Base-by-base conservation (phyloP, 805 yeast genomes). In the Diddensiella caesifluorescens region DNA sequence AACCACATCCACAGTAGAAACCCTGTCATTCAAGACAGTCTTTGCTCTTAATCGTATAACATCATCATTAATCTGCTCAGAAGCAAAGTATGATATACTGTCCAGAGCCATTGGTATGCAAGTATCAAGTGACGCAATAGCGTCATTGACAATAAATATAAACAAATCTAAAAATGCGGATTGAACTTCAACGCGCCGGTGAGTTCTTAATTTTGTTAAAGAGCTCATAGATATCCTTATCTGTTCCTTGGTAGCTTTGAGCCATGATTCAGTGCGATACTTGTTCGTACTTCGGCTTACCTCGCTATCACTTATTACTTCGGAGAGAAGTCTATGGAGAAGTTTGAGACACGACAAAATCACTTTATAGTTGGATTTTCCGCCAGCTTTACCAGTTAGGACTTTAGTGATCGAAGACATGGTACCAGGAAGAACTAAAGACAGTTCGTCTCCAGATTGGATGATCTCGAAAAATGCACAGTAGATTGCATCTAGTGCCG, bases 201-300 rank as follows among this genome's bases (percentile, higher is more conserved):
- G 65, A 2, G 29, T 41, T 20, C 56, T 41, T 1, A 63, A 36
- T 1, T 54, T 54, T 1, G 60, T 31, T 19, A 73, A 58, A 2
- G 64, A 50, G 19, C 62, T 57, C 4, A 80, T 44, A 0, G 80
- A 75, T 13, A 68, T 56, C 36, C 63, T 62, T 2, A 78, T 62
- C 51, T 80, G 84, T 13, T 58, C 51, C 3, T 72, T 59, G 0
- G 83, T 76, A 0, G 72, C 78, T 10, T 56, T 63, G n/a, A 77
- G 54, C 86, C 86, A 79, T 12, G 70, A 50, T 4, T 63, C 62
- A 3, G 74, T 69, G 52, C 83, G 58, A 63, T 23, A 15, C 28
- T 22, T 13, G 10, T 48, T 45, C 6, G 59, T 54, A 3, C 21
- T 22, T 13, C 18, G 7, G 4, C 4, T 7, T 9, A 49, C 21